These are phyloP conservation scores for Venturiaceae sp. DNA, from an alignment of 2,329 filamentous ascomycete species.

Conservation along the genomic window DNA sequence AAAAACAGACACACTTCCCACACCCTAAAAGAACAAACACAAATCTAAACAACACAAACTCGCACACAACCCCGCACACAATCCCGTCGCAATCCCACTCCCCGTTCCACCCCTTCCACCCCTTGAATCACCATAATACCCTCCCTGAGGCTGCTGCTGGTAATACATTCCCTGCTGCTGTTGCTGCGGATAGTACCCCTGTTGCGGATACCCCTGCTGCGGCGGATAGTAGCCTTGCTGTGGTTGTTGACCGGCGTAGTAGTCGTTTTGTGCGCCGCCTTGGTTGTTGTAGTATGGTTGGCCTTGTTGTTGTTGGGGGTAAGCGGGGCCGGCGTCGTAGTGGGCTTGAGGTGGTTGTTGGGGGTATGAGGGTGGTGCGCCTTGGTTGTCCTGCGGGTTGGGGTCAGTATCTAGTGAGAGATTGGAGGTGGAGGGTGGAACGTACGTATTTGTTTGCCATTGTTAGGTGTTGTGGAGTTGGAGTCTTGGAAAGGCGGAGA, in stretches of 20 bases:
- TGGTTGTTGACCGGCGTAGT: constrained; percentile 1
- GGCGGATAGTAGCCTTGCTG: constrained; percentile 2
- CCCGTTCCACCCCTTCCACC: neutral
- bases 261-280: constrained; percentile 1
- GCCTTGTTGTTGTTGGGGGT: neutral
- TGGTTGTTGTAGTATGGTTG: constrained; percentile 7
- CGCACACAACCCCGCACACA: constrained; percentile 8
- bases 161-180: constrained; percentile 10
- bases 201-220: neutral
- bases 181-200: constrained; percentile 3
- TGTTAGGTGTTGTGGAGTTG: neutral
- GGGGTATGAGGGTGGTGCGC: constrained; percentile 7
- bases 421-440: neutral
- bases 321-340: constrained; percentile 10
- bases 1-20: neutral
- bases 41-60: constrained; percentile 10
- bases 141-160: constrained; percentile 8
- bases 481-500: too few species aligned
- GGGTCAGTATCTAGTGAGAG: neutral
- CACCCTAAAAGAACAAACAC: constrained; percentile 8
- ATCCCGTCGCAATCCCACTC: constrained; percentile 2
- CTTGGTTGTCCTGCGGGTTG: neutral
- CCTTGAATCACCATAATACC: constrained; percentile 6
- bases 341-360: constrained; percentile 6
- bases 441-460: constrained; percentile 7